A percentile compares a stretch with the other conserved stretches of the same genome.
Evolutionary conservation across 495 filamentous ascomycete genomes (phyloP).

Genomic region (Tuber calosporum): DNA sequence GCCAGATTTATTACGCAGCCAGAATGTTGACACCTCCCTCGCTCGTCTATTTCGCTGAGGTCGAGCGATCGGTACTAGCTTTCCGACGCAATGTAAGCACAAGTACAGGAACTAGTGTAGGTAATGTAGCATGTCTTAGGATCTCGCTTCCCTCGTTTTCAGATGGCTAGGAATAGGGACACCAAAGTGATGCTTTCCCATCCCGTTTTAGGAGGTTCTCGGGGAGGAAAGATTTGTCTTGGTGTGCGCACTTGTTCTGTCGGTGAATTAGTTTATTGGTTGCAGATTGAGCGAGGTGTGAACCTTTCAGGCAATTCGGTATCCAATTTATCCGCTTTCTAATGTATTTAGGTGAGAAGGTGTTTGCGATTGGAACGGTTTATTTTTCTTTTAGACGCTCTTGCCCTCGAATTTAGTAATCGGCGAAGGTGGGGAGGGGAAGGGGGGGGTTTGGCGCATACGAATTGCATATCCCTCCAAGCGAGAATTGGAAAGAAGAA

Average conservation of each 20-base stretch:
- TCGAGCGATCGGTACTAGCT: background rate
- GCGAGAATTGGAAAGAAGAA: background rate
- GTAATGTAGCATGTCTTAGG: background rate
- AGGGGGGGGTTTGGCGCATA: background rate
- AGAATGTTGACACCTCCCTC: background rate
- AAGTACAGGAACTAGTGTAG: background rate
- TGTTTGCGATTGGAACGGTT: background rate
- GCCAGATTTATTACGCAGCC: background rate
- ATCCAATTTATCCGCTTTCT: background rate
- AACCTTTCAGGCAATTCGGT: background rate
- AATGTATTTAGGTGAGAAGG: background rate
- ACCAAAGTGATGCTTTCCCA: background rate
- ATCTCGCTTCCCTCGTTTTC: background rate
- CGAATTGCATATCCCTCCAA: background rate
- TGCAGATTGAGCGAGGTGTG: background rate
- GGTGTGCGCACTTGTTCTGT: background rate
- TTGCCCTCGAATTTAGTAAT: background rate
- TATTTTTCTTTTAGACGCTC: background rate
- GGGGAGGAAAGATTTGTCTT: background rate
- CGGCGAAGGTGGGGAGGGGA: background rate
- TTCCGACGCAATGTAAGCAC: background rate
- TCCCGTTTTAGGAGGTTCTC: background rate
- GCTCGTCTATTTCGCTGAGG: background rate
- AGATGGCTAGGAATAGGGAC: background rate
- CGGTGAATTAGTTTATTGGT: background rate